phyloP scores from a whole-genome alignment of 2,329 filamentous ascomycete genomes.

The Shiraia bambusicola region DNA sequence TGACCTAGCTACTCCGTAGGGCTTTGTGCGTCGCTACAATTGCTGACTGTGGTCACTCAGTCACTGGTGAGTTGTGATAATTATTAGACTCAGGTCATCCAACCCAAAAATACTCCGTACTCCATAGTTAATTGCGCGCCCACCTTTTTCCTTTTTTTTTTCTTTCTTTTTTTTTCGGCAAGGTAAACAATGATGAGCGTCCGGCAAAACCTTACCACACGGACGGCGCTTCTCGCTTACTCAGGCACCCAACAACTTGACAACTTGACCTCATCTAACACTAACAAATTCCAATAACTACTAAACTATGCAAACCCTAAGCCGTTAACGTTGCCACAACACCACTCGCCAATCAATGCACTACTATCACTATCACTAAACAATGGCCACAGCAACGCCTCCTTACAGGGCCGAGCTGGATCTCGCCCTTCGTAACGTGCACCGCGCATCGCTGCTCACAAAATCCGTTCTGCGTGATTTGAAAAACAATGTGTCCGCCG shows the following conservation, averaged over 20 bases:
- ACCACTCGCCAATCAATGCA: background rate
- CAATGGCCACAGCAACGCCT: conserved; percentile 6
- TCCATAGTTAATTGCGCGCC: no score
- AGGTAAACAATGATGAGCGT: conserved; percentile 1
- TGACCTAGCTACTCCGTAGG: no score
- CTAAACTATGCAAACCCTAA: conserved; percentile 9
- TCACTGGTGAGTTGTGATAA: no score
- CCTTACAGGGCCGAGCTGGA: conserved; percentile 33
- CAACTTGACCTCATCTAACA: conserved; percentile 14
- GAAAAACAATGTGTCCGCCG: conserved; percentile 49
- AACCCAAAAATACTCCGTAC: no score
- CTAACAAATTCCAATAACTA: conserved; percentile 10
- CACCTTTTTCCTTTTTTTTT: background rate
- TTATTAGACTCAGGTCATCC: no score
- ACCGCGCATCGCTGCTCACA: conserved; percentile 59
- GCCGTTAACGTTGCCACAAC: conserved; percentile 5
- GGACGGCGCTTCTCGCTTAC: conserved; percentile 14
- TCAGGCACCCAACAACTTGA: conserved; percentile 12
- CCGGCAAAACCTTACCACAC: conserved; percentile 1
- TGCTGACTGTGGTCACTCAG: no score
- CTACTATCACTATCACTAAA: conserved; percentile 1
- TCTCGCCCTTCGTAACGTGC: conserved; percentile 48
- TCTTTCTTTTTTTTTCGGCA: background rate
- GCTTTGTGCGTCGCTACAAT: no score
- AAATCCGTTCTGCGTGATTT: conserved; percentile 54